phyloP scores from a whole-genome alignment of 148 eudicot species.

The Dysphania ambrosioides region DNA sequence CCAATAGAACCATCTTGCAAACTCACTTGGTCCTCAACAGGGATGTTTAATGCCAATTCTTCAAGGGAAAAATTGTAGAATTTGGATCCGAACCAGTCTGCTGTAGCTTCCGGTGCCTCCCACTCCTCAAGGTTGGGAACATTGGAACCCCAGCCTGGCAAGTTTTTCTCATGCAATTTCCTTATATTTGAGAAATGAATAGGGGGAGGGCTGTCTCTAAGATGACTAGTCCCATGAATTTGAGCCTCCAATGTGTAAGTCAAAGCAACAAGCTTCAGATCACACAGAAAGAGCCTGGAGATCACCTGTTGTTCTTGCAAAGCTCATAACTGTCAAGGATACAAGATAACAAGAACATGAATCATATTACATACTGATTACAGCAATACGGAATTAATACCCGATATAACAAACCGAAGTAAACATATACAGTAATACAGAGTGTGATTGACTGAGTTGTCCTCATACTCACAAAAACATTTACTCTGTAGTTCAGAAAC shows the following conservation, averaged over 20 bases:
- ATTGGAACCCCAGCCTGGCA: constrained; percentile 97
- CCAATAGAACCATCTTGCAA: constrained; percentile 44
- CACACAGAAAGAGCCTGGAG: constrained; percentile 95
- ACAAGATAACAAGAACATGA: background rate
- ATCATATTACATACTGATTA: background rate
- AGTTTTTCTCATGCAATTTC: constrained; percentile 83
- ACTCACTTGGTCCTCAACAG: constrained; percentile 32
- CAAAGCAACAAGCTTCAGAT: constrained; percentile 90
- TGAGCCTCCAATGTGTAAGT: constrained; percentile 90
- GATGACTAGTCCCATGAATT: constrained; percentile 73
- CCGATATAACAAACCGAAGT: background rate
- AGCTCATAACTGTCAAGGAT: constrained; percentile 57
- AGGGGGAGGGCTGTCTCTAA: constrained; percentile 82
- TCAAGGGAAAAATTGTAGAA: constrained; percentile 75
- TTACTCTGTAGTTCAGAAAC: no score
- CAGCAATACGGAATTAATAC: background rate
- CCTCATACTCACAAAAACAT: background rate
- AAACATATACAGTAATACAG: background rate
- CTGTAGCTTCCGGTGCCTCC: constrained; percentile 69
- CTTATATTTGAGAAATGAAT: constrained; percentile 69
- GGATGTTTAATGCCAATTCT: constrained; percentile 61
- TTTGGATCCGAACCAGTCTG: constrained; percentile 34
- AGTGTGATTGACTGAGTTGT: background rate
- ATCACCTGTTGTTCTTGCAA: constrained; percentile 95
- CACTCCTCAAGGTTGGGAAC: constrained; percentile 90